Evolutionary conservation across 2,329 filamentous ascomycete species (phyloP).

Genomic region (Hypomyces rosellus): DNA sequence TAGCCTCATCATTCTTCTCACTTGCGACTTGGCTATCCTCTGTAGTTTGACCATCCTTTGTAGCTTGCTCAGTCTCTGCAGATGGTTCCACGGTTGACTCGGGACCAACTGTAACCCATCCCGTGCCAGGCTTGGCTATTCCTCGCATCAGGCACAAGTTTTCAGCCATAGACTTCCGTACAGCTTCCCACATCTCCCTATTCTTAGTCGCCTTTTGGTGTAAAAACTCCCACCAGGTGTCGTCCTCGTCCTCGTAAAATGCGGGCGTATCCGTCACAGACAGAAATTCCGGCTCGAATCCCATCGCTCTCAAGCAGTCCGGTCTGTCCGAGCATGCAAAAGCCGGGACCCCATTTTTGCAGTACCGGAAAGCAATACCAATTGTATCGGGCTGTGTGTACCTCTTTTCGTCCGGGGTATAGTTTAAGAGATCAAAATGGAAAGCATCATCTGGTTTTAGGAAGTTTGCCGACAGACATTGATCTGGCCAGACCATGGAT

Average conservation of each 20-base stretch:
- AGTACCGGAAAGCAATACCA: constrained; percentile 1
- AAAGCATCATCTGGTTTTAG: too few species aligned
- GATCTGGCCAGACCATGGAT: too few species aligned
- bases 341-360: constrained; percentile 4
- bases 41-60: too few species aligned
- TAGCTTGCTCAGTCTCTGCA: neutral
- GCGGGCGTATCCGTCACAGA: neutral
- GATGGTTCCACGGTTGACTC: neutral
- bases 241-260: neutral
- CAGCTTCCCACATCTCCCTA: neutral
- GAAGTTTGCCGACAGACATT: too few species aligned
- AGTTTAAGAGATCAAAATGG: too few species aligned
- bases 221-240: neutral
- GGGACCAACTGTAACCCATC: constrained; percentile 1
- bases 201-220: neutral
- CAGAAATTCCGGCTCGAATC: neutral
- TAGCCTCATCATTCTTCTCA: neutral
- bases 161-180: neutral
- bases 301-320: neutral
- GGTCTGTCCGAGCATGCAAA: neutral
- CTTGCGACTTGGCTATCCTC: too few species aligned
- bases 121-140: neutral
- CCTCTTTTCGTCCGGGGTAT: neutral
- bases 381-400: neutral
- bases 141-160: constrained; percentile 3